These are phyloP conservation scores for Apiospora rasikravindrae DNA, from an alignment of 2,329 filamentous ascomycete species.

Conservation along the genomic window DNA sequence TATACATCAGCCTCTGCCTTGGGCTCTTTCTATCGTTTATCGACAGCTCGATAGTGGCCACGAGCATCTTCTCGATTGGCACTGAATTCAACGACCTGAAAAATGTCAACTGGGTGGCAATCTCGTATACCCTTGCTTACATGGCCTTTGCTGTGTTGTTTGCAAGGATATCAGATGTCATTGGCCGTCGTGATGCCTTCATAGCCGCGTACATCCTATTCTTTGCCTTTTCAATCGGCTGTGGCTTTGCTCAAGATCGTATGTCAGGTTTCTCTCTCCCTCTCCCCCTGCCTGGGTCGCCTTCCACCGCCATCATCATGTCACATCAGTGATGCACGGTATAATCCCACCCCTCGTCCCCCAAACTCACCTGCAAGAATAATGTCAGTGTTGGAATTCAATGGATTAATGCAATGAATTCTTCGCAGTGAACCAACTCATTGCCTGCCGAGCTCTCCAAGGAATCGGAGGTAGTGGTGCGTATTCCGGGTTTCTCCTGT, in stretches of 20 bases:
- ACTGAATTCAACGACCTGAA: slow-evolving; percentile 53
- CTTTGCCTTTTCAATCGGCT: slow-evolving; percentile 60
- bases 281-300: too few relatives aligned
- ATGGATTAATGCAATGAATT: not conserved
- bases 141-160: slow-evolving; percentile 62
- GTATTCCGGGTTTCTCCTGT: slow-evolving; percentile 21
- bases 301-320: not conserved
- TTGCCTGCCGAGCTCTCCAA: slow-evolving; percentile 54
- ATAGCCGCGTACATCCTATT: slow-evolving; percentile 58
- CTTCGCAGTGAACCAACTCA: slow-evolving; percentile 47
- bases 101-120: slow-evolving; percentile 58
- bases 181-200: slow-evolving; percentile 59
- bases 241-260: slow-evolving; percentile 49
- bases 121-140: slow-evolving; percentile 62
- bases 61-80: slow-evolving; percentile 61
- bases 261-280: not conserved
- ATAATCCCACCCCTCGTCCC: too few relatives aligned
- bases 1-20: slow-evolving; percentile 48
- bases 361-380: not conserved
- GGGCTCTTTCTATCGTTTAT: slow-evolving; percentile 63
- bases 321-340: not conserved
- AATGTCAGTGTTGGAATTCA: not conserved
- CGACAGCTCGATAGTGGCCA: slow-evolving; percentile 66
- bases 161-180: slow-evolving; percentile 58
- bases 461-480: slow-evolving; percentile 57